phyloP scores from a whole-genome alignment of 208 protist species.

The Wallacemonas collosoma region DNA sequence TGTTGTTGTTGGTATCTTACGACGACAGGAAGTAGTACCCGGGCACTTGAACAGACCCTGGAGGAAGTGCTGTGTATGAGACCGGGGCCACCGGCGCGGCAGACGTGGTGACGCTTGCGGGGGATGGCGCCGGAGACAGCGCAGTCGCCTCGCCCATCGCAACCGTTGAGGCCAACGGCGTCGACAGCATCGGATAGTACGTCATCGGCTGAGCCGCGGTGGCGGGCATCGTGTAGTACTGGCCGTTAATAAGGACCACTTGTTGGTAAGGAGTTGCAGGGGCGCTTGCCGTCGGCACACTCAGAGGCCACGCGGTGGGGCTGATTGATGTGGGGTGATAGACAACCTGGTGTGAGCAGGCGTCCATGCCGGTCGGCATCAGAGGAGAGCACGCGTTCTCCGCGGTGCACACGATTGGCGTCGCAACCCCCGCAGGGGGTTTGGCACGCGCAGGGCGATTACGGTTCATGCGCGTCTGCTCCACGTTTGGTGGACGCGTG shows the following conservation, averaged over 20 bases:
- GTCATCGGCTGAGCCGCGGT: neutral
- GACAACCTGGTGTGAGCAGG: neutral
- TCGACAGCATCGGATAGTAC: slow-evolving; percentile 7
- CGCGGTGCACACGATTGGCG: neutral
- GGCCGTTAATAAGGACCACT: slow-evolving; percentile 7
- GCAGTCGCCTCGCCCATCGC: neutral
- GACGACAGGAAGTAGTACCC: slow-evolving; percentile 11
- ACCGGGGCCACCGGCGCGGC: neutral
- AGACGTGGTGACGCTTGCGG: neutral
- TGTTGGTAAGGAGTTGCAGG: neutral
- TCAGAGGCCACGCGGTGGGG: neutral
- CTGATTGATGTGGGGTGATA: neutral
- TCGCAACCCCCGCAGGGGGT: neutral
- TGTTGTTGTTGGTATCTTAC: slow-evolving; percentile 3
- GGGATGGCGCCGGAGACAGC: too few species aligned
- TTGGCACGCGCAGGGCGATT: neutral
- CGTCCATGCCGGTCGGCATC: neutral
- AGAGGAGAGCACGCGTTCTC: neutral
- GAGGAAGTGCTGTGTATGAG: neutral
- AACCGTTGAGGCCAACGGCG: neutral
- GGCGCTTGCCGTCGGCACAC: neutral
- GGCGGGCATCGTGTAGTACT: slow-evolving; percentile 12
- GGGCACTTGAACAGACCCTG: neutral
- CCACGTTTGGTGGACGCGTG: neutral
- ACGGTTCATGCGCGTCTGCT: neutral